Base-by-base conservation (phyloP, 495 filamentous ascomycete genomes). In the Aspergillus ostianus region DNA sequence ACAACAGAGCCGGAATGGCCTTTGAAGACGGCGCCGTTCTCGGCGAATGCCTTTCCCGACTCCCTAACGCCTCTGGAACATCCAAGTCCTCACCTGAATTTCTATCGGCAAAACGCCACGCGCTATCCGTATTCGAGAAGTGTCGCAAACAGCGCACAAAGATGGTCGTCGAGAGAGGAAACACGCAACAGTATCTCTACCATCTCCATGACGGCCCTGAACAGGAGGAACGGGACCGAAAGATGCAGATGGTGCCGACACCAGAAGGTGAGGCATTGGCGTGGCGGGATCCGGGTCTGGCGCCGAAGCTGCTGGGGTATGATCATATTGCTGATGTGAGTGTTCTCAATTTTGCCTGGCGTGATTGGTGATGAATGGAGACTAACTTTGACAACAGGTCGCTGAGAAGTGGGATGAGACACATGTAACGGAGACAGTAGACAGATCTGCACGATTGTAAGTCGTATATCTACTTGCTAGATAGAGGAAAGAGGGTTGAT, bases 1-100 rank as follows among this genome's bases (percentile, higher is more conserved):
- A 2, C 18, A 58, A 64, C 55, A 80, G 79, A 29, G 80, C 80
- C 4, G 76, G 76, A 29, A 74, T 73, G 67, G 70, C 77, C 29
- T 72, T 82, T 17, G 80, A 83, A 69, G 79, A 82, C 55, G 79
- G 76, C 17, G 80, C 79, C 1, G 77, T 80, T 20, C 77, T 82
- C 13, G 80, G 80, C 1, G 67, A 78, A 72, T 79, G 74, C 62
- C 69, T 79, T 7, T 73, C 75, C 0, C 71, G 75, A 17, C 62
- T 78, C 0, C 69, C 71, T 13, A 66, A 73, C 30, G 60, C 45
- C 26, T 55, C 69, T 0, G 23, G 53, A 13, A 64, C 65, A 4
- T 53, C 50, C 23, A 77, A 75, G 47, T 51, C 49, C 5, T 72
- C 71, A 0, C 49, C 66, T 17, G 63, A 67, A 0, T 73, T 69